These are phyloP conservation scores for Colletotrichum sp. DNA, from an alignment of 2,329 filamentous ascomycete genomes.

Conservation along the genomic window DNA sequence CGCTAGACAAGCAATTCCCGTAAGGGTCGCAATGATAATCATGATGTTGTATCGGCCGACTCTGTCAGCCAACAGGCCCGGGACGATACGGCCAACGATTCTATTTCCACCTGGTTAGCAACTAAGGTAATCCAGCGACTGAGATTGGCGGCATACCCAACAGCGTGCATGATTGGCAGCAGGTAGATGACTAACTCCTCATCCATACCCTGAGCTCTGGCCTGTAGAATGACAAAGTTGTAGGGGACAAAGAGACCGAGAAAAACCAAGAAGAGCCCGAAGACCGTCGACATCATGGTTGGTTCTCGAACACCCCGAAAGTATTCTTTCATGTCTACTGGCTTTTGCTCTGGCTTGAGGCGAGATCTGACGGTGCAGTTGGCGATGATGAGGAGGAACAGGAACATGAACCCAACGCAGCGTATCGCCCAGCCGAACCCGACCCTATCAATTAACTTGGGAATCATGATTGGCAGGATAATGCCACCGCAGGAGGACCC, in stretches of 20 bases:
- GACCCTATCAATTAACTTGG: constrained; percentile 53
- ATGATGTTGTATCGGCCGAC: constrained; percentile 51
- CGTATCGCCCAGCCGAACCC: constrained; percentile 56
- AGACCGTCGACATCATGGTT: constrained; percentile 45
- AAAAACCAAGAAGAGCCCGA: constrained; percentile 60
- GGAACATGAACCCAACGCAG: constrained; percentile 50
- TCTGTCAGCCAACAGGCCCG: constrained; percentile 51
- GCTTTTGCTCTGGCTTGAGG: constrained; percentile 47
- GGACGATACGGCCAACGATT: constrained; percentile 56
- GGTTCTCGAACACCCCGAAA: constrained; percentile 49
- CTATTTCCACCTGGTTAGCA: constrained; percentile 27
- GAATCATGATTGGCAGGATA: constrained; percentile 65
- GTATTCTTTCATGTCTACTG: constrained; percentile 53
- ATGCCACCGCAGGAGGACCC: constrained; percentile 61
- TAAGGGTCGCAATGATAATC: constrained; percentile 56
- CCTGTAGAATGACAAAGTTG: constrained; percentile 57
- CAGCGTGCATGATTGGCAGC: constrained; percentile 61
- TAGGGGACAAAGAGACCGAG: constrained; percentile 58
- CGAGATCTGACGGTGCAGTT: constrained; percentile 44
- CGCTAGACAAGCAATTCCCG: constrained; percentile 47
- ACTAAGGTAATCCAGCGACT: not conserved
- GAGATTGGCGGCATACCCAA: constrained; percentile 38
- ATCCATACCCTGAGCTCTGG: constrained; percentile 46
- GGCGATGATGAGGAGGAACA: constrained; percentile 39
- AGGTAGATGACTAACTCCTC: constrained; percentile 48